These are phyloP conservation scores for Cytospora piceae DNA, from an alignment of 2,329 filamentous ascomycete genomes.

Conservation along the genomic window DNA sequence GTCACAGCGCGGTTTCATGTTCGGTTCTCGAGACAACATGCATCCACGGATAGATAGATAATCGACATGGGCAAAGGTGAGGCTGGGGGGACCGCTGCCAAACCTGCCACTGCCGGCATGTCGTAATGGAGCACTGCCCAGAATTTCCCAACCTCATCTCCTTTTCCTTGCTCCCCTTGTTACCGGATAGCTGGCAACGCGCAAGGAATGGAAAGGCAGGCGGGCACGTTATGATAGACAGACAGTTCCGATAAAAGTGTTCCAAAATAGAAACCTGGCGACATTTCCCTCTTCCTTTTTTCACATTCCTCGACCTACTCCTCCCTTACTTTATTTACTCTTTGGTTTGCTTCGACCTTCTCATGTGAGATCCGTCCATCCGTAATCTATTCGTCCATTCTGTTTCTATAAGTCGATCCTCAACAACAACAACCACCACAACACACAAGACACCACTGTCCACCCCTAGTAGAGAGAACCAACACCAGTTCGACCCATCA, in stretches of 20 bases:
- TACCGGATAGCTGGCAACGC: slow-evolving; percentile 1
- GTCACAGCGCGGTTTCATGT: slow-evolving; percentile 30
- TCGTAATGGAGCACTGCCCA: slow-evolving; percentile 14
- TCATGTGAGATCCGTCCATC: background rate
- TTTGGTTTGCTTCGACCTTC: background rate
- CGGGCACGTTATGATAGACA: slow-evolving; percentile 17
- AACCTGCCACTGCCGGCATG: background rate
- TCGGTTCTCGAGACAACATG: slow-evolving; percentile 22
- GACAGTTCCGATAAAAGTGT: background rate
- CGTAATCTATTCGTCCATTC: background rate
- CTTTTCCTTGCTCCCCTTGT: background rate
- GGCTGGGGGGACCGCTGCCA: slow-evolving; percentile 11
- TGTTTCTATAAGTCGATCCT: too few species aligned
- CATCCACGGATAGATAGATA: background rate
- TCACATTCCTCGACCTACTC: background rate
- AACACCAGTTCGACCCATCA: background rate
- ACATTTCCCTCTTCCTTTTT: background rate
- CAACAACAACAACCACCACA: too few species aligned
- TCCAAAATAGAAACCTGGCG: slow-evolving; percentile 18
- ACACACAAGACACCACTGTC: background rate
- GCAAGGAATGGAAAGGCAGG: background rate
- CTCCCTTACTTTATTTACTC: background rate
- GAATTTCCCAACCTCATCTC: slow-evolving; percentile 11
- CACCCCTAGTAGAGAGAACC: background rate
- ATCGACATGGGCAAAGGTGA: slow-evolving; percentile 5